Conservation (phyloP, 2,329 filamentous ascomycete genomes). For the Fusarium duplospermum region DNA sequence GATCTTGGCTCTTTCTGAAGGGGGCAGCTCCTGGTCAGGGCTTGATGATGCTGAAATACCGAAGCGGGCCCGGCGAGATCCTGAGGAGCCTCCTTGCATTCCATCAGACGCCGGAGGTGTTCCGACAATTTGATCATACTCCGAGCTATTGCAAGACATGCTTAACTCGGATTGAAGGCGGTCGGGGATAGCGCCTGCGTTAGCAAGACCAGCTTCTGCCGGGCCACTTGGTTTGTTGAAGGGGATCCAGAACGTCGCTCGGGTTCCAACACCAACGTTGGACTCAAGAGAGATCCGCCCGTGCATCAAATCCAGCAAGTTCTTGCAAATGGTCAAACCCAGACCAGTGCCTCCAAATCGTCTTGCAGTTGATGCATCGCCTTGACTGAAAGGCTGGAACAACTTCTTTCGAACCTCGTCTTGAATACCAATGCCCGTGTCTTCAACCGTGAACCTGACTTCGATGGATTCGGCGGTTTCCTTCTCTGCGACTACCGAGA, state of each 20-base stretch:
- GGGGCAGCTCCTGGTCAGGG: conserved; percentile 62
- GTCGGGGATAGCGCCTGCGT: conserved; percentile 74
- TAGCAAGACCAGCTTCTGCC: conserved; percentile 63
- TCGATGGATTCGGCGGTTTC: conserved; percentile 74
- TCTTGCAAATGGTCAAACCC: conserved; percentile 84
- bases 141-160: conserved; percentile 75
- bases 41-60: conserved; percentile 49
- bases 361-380: conserved; percentile 81
- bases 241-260: conserved; percentile 80
- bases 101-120: conserved; percentile 52
- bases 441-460: conserved; percentile 78
- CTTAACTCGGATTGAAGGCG: conserved; percentile 72
- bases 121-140: conserved; percentile 63
- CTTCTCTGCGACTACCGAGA: conserved; percentile 72
- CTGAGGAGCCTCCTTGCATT: conserved; percentile 31
- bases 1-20: conserved; percentile 69
- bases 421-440: conserved; percentile 85
- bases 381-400: conserved; percentile 86
- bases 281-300: conserved; percentile 80
- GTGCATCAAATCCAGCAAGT: conserved; percentile 82
- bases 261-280: conserved; percentile 74
- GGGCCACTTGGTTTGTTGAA: conserved; percentile 75
- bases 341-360: conserved; percentile 84
- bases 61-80: conserved; percentile 49
- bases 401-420: conserved; percentile 78